Evolutionary conservation across 441 rosid genomes (phyloP).

Genomic region (Cnidoscolus chayamansa): DNA sequence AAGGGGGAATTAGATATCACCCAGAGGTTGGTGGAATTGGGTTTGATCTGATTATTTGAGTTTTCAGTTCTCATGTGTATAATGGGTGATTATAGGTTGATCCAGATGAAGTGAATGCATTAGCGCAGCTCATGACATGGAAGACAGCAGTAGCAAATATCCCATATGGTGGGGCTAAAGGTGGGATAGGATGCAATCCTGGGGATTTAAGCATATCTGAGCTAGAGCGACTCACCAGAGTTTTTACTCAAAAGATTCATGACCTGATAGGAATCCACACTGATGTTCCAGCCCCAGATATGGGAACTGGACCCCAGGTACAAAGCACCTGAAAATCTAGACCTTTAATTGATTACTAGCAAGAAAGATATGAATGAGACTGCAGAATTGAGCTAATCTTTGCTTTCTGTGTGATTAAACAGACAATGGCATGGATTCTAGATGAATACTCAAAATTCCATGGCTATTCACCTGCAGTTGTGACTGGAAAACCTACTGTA

Average conservation of each 20-base stretch:
- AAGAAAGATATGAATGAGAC: slow-evolving; percentile 2
- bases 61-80: slow-evolving; percentile 1
- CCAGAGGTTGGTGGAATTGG: slow-evolving; percentile 54
- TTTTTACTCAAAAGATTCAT: slow-evolving; percentile 97
- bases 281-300: slow-evolving; percentile 98
- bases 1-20: slow-evolving; percentile 88
- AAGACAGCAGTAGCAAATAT: slow-evolving; percentile 98
- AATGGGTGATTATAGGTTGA: slow-evolving; percentile 57
- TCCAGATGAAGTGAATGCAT: slow-evolving; percentile 95
- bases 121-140: slow-evolving; percentile 99
- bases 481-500: slow-evolving; percentile 92
- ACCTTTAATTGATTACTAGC: background rate
- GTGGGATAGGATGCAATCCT: slow-evolving; percentile 93
- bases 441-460: slow-evolving; percentile 99
- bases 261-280: slow-evolving; percentile 89
- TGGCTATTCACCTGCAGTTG: slow-evolving; percentile 95
- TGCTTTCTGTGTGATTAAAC: slow-evolving; percentile 13
- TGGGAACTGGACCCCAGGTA: slow-evolving; percentile 98
- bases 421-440: slow-evolving; percentile 99
- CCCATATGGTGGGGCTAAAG: slow-evolving; percentile 99
- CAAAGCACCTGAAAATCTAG: background rate
- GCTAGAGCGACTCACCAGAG: slow-evolving; percentile 89
- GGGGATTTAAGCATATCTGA: slow-evolving; percentile 67
- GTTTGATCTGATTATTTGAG: background rate
- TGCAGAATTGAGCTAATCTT: background rate